A percentile compares a stretch with the other conserved stretches of the same genome.
Evolutionary conservation across 352 stramenopile species (phyloP).

Genomic region (Blastocystis sp.): DNA sequence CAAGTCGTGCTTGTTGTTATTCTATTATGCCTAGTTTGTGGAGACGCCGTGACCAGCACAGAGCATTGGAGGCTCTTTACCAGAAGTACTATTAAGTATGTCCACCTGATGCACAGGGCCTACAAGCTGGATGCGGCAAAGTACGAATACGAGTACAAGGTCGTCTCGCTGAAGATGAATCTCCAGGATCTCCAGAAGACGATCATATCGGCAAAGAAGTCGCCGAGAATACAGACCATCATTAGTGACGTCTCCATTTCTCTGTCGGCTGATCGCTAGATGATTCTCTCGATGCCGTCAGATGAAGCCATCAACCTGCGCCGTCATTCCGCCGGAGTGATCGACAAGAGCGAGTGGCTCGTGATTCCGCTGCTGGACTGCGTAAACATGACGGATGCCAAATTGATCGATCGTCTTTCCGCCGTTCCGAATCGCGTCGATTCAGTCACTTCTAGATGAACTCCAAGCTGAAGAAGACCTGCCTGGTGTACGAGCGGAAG

Average conservation of each 20-base stretch:
- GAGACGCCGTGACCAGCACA: conserved; percentile 27
- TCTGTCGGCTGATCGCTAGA: not conserved
- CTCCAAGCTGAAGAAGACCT: conserved; percentile 46
- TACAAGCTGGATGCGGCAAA: conserved; percentile 41
- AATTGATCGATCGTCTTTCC: not conserved
- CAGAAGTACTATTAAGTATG: conserved; percentile 2
- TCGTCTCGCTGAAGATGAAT: conserved; percentile 42
- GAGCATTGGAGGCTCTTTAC: conserved; percentile 14
- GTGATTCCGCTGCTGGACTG: conserved; percentile 14
- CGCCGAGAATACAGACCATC: not conserved
- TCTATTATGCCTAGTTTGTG: conserved; percentile 47
- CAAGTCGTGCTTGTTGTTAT: not conserved
- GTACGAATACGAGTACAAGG: conserved; percentile 46
- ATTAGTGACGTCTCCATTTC: not conserved
- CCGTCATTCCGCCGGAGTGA: conserved; percentile 9
- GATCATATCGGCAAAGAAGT: conserved; percentile 40
- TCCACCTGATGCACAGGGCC: conserved; percentile 2
- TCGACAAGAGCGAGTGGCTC: conserved; percentile 53
- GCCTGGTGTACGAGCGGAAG: conserved; percentile 45
- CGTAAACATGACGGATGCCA: conserved; percentile 28
- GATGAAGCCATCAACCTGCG: conserved; percentile 28
- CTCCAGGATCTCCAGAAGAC: conserved; percentile 35
- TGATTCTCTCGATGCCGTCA: conserved; percentile 43
- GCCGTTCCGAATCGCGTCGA: not conserved
- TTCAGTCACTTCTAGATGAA: conserved; percentile 13